Evolutionary conservation across 2,329 filamentous ascomycete species (phyloP).

Genomic region (Pyrenophora teres): DNA sequence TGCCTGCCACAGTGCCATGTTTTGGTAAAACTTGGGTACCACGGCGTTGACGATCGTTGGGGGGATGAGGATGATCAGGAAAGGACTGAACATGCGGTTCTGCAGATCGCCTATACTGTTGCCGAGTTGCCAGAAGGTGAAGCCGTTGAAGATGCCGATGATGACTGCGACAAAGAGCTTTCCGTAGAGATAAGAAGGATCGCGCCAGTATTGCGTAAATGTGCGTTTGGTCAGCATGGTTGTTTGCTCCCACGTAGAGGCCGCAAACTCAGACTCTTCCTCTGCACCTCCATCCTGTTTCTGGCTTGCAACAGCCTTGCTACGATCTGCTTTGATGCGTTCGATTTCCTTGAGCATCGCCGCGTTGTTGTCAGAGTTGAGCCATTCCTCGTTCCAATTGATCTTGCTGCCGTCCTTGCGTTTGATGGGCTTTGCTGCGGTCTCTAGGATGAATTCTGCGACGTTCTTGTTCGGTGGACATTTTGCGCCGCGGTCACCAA

Average conservation of each 20-base stretch:
- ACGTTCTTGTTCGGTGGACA: constrained; percentile 70
- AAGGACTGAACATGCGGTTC: constrained; percentile 75
- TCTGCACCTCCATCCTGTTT: constrained; percentile 18
- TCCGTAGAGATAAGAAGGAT: constrained; percentile 76
- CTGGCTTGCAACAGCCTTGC: constrained; percentile 48
- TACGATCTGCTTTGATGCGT: constrained; percentile 63
- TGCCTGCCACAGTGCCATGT: constrained; percentile 73
- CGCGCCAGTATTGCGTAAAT: constrained; percentile 75
- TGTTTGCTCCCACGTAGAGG: constrained; percentile 66
- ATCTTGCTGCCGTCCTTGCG: constrained; percentile 60
- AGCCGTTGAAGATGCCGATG: constrained; percentile 77
- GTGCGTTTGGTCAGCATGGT: constrained; percentile 69
- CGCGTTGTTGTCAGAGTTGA: constrained; percentile 64
- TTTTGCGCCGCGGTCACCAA: constrained; percentile 66
- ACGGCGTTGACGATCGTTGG: constrained; percentile 74
- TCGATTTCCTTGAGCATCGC: constrained; percentile 68
- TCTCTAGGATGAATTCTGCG: constrained; percentile 69
- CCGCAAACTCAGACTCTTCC: constrained; percentile 65
- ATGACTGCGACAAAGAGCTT: constrained; percentile 75
- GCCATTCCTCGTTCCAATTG: constrained; percentile 79
- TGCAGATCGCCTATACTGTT: constrained; percentile 71
- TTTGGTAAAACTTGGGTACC: constrained; percentile 77
- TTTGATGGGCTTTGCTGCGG: constrained; percentile 62
- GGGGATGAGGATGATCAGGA: constrained; percentile 63
- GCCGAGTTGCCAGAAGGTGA: constrained; percentile 75